phyloP scores from a whole-genome alignment of 2,329 filamentous ascomycete genomes.

The Exophiala sp. region DNA sequence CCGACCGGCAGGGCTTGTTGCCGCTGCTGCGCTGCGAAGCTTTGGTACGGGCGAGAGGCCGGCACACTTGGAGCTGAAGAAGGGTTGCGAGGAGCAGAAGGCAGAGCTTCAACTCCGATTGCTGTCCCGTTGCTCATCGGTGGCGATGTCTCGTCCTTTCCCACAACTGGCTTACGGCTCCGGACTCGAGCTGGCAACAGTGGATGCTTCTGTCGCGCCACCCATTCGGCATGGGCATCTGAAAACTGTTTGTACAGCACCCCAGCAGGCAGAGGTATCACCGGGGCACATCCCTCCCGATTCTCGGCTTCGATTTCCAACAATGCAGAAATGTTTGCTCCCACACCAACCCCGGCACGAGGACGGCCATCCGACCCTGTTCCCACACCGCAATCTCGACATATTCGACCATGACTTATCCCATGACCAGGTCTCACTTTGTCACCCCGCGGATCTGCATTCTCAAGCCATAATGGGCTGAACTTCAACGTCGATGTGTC shows the following conservation, averaged over 20 bases:
- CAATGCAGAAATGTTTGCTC: conserved; percentile 42
- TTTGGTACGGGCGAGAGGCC: conserved; percentile 28
- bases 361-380: conserved; percentile 38
- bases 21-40: conserved; percentile 44
- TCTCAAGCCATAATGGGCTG: conserved; percentile 41
- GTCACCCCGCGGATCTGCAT: conserved; percentile 44
- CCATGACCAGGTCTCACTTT: conserved; percentile 40
- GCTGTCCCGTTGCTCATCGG: neutral
- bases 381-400: conserved; percentile 43
- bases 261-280: conserved; percentile 42
- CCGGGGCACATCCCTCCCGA: conserved; percentile 40
- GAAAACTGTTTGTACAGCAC: conserved; percentile 43
- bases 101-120: conserved; percentile 5
- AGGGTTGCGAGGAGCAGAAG: conserved; percentile 3
- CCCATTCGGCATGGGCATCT: conserved; percentile 40
- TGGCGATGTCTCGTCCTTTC: conserved; percentile 4
- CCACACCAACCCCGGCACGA: conserved; percentile 41
- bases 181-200: conserved; percentile 15
- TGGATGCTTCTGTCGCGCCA: conserved; percentile 27
- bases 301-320: conserved; percentile 45
- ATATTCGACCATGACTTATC: conserved; percentile 41
- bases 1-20: conserved; percentile 38
- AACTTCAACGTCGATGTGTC: conserved; percentile 37
- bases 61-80: conserved; percentile 1
- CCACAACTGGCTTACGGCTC: conserved; percentile 20